Percentiles rank a stretch among this genome's conserved stretches.
These are phyloP conservation scores for Sclerotinia nivalis DNA, from an alignment of 2,329 filamentous ascomycete genomes.

Conservation along the genomic window DNA sequence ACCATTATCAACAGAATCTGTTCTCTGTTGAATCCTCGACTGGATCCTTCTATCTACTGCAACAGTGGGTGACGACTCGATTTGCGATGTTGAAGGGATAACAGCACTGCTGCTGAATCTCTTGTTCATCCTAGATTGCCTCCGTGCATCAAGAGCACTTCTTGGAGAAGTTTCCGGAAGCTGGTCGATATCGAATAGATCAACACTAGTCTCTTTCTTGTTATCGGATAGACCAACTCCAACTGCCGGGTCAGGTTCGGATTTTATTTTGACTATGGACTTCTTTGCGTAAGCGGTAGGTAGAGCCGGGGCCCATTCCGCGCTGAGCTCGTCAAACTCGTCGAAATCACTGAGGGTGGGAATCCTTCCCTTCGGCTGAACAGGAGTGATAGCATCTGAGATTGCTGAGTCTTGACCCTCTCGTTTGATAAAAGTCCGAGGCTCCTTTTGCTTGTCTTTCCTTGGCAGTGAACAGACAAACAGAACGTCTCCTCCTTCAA, in stretches of 20 bases:
- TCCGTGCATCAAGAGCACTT: constrained; percentile 15
- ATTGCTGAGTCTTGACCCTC: background rate
- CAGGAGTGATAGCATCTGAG: background rate
- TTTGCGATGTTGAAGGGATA: constrained; percentile 17
- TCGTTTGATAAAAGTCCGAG: background rate
- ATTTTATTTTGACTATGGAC: background rate
- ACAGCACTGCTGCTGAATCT: constrained; percentile 11
- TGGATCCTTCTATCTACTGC: background rate
- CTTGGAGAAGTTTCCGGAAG: constrained; percentile 20
- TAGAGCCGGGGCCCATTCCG: constrained; percentile 7
- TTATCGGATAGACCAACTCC: background rate
- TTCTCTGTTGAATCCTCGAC: background rate
- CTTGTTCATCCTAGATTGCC: background rate
- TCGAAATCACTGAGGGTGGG: background rate
- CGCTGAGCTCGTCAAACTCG: constrained; percentile 22
- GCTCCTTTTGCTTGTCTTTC: background rate
- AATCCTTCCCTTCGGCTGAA: background rate
- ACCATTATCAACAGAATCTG: background rate
- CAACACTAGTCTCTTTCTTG: background rate
- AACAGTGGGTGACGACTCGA: constrained; percentile 2
- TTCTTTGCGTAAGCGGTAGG: background rate
- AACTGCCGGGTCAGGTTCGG: background rate
- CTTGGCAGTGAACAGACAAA: constrained; percentile 30
- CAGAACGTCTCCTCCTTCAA: constrained; percentile 31
- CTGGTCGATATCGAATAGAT: constrained; percentile 15